Evolutionary conservation across 805 yeast genomes (phyloP), one percentile per base, ranked within the genome.

Genomic region (Lipomyces japonicus): DNA sequence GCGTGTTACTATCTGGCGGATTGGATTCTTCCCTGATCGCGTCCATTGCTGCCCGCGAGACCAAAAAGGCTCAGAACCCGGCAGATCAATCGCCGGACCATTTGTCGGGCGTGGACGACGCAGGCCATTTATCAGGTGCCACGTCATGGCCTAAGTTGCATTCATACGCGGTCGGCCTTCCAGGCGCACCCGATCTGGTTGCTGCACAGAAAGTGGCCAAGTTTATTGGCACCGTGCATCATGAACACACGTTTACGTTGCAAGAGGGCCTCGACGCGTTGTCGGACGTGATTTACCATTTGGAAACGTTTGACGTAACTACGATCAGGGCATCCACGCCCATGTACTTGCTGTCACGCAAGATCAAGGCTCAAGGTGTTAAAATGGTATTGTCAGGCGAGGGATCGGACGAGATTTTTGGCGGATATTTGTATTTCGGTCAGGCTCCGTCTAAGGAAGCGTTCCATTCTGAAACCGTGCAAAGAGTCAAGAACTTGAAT

Each of bases 251-350:
- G 49, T 93, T 93, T 76, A 91, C 99, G 26, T 73, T 93, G 61
- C 86, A 93, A 68, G 99, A 93, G 68, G 99, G 98, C 69, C 77
- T 93, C 62, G 97, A 93, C 68, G 93, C 98, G 7, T 78, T 93
- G 61, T 78, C 83, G 62, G 99, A 93, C 69, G 97, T 91, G 51
- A 93, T 93, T 62, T 81, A 81, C 73, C 97, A 91, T 72, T 78
- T 93, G 69, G 99, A 93, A 75, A 93, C 99, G 31, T 93, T 84
- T 65, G 99, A 93, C 69, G 99, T 93, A 60, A 93, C 99, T 61
- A 93, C 99, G 44, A 90, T 93, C 68, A 83, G 99, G 73, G 99
- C 99, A 30, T 90, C 97, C 7, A 93, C 98, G 37, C 99, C 99
- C 61, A 93, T 93, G 99, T 93, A 90, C 76, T 75, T 93, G 64